phyloP scores from a whole-genome alignment of 257 asterid species.

The Leptodermis oblonga region DNA sequence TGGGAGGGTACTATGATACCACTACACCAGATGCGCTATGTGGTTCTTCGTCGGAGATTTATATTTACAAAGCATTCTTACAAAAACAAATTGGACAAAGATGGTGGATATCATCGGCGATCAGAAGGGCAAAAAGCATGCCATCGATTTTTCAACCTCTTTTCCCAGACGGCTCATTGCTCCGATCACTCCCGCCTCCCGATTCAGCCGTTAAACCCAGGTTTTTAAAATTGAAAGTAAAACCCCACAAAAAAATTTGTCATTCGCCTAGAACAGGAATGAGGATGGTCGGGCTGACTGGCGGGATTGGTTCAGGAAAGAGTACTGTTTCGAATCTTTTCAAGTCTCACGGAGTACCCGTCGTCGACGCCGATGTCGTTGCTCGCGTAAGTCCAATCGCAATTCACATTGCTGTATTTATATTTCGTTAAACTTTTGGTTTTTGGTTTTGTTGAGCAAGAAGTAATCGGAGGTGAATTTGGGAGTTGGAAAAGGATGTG shows the following conservation, averaged over 20 bases:
- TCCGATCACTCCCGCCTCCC: neutral
- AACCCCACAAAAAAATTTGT: neutral
- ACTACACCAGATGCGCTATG: constrained; percentile 97
- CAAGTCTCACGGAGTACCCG: constrained; percentile 65
- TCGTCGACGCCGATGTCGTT: constrained; percentile 77
- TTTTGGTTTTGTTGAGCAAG: neutral
- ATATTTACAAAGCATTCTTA: no score
- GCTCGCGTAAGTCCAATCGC: constrained; percentile 61
- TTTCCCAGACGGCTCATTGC: neutral
- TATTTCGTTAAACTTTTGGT: neutral
- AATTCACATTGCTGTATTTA: neutral
- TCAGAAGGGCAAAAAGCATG: neutral
- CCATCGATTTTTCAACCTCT: neutral
- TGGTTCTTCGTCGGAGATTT: neutral
- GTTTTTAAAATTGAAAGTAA: no score
- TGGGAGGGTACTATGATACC: constrained; percentile 99
- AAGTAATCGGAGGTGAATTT: neutral
- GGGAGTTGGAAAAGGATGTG: neutral
- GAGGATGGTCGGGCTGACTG: constrained; percentile 88
- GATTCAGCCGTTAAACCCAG: neutral
- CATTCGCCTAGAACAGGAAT: constrained; percentile 13
- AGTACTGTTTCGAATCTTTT: constrained; percentile 81
- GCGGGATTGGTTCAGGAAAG: constrained; percentile 89
- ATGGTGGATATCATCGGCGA: neutral
- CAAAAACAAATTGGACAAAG: neutral